Evolutionary conservation across 805 yeast species (phyloP).

Genomic region (Osmozyma mogii): DNA sequence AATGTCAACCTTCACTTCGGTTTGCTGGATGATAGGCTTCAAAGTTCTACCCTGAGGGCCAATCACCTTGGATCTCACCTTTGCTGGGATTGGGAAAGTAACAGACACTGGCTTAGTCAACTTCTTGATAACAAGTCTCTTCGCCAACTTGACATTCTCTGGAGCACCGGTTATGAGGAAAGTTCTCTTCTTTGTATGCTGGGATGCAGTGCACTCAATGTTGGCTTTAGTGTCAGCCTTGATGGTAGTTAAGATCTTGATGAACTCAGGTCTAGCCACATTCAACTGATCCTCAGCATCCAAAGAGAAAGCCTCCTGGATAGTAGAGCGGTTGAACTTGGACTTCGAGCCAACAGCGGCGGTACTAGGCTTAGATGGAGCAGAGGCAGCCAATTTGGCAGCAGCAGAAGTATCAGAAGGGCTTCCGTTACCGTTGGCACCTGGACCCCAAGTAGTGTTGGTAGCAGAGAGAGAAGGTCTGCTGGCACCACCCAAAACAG

Average conservation of each 20-base stretch:
- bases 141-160: conserved; percentile 58
- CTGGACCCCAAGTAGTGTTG: conserved; percentile 35
- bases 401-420: conserved; percentile 9
- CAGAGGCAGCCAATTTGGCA: conserved; percentile 13
- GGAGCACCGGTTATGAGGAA: conserved; percentile 75
- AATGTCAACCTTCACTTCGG: conserved; percentile 67
- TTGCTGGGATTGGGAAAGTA: conserved; percentile 63
- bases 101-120: conserved; percentile 67
- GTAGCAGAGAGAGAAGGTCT: conserved; percentile 8
- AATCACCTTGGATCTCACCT: conserved; percentile 68
- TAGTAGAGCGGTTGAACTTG: conserved; percentile 42
- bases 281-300: conserved; percentile 61
- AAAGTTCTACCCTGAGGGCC: conserved; percentile 82
- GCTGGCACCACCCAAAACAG: conserved; percentile 49
- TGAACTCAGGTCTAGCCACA: conserved; percentile 55
- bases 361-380: conserved; percentile 1
- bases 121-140: conserved; percentile 65
- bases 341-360: conserved; percentile 20
- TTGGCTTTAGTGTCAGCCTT: conserved; percentile 55
- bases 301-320: conserved; percentile 76
- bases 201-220: conserved; percentile 77
- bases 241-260: conserved; percentile 56
- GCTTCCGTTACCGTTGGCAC: conserved; percentile 13
- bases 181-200: conserved; percentile 68
- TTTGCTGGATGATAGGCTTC: conserved; percentile 65